Base-by-base conservation (phyloP, 345 rosid species). In the Stellera chamaejasme region DNA sequence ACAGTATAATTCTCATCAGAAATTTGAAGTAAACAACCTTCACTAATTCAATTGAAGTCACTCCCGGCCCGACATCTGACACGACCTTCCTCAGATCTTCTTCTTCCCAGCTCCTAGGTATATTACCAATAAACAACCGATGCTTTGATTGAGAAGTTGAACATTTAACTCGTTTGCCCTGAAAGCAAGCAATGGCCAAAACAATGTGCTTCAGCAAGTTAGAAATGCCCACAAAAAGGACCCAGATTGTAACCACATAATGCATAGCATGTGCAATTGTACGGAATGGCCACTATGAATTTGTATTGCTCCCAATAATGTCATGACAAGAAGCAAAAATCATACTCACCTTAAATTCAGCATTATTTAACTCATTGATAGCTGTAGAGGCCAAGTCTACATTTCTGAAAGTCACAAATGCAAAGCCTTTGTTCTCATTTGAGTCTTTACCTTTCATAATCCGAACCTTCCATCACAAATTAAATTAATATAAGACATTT, bases 161-260 rank as follows among this genome's bases (percentile, higher is more conserved):
- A 39, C 88, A 85, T 72, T 74, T 82, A 41, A 82, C 62, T 64
- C 53, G 79, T 70, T 64, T 78, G 53, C 93, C 93, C 93, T 85
- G 69, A 54, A 50, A 55, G 43, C 49, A 10, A 58, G 14, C 39
- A 32, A 32, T 32, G 39, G 39, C 39, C 39, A 32, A 32, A 32
- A 5, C 1, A 5, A 32, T 2, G 39, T 32, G 3, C 39, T 32
- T 3, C 39, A 32, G 8, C 5, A 3, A 32, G 39, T 32, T 32
- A 32, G 39, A 32, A 32, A 32, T 5, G 39, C 8, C 23, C 23
- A 1, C 23, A 19, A 19, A 19, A 1, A 19, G 23, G 23, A 19
- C 23, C 23, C 23, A 19, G 23, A 19, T 0, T 19, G 23, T 19
- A 19, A 19, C 23, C 23, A 19, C 39, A 32, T 32, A 8, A 5